Percentiles rank a stretch among this genome's conserved stretches.
These are phyloP conservation scores for Tylopilus balloui DNA, from an alignment of 768 basidiomycete species.

Conservation along the genomic window DNA sequence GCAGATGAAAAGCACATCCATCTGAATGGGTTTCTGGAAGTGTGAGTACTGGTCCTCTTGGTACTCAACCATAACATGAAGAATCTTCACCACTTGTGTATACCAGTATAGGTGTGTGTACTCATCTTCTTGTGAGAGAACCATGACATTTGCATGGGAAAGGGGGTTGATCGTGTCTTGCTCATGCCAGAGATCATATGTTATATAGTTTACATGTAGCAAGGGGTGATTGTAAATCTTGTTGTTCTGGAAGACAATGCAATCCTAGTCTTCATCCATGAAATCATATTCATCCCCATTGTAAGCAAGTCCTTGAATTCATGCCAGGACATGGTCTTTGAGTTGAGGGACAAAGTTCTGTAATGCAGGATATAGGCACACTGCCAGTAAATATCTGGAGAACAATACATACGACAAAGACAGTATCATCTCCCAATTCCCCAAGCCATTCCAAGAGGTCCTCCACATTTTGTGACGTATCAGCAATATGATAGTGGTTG, in stretches of 20 bases:
- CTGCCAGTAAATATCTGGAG: no score
- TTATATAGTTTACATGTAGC: not conserved
- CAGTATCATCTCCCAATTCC: no score
- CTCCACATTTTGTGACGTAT: not conserved
- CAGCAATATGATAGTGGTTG: not conserved
- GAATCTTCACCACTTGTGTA: no score
- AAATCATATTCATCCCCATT: not conserved
- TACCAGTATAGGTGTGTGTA: not conserved
- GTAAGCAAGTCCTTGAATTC: not conserved
- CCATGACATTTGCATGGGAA: not conserved
- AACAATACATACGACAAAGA: no score
- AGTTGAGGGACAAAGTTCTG: not conserved
- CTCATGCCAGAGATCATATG: not conserved
- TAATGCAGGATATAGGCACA: no score
- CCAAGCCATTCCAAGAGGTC: not conserved
- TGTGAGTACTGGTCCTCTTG: no score
- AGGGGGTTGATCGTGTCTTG: not conserved
- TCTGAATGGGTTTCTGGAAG: not conserved
- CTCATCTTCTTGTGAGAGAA: not conserved
- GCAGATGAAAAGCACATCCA: not conserved
- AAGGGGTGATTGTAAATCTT: not conserved
- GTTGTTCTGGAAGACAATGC: not conserved
- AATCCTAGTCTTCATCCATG: not conserved
- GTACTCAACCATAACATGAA: no score
- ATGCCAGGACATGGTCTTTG: not conserved